A percentile compares a stretch with the other conserved stretches of the same genome.
These are phyloP conservation scores for Azolla pinnata DNA, from an alignment of 75 land plant species.

Conservation along the genomic window DNA sequence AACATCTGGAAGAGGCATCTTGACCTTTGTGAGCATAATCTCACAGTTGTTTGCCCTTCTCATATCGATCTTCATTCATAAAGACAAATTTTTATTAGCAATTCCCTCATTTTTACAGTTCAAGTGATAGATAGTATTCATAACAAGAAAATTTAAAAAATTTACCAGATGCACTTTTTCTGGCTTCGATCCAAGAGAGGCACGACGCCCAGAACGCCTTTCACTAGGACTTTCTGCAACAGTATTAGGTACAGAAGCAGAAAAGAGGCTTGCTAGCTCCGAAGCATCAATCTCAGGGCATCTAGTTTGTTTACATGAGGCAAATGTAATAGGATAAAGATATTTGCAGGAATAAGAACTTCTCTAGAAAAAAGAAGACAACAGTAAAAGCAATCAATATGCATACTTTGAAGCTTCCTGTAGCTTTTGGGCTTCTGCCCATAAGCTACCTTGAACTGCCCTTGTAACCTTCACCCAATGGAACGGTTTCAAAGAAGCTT, in stretches of 20 bases:
- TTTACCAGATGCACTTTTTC: slow-evolving; percentile 85
- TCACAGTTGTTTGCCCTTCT: slow-evolving; percentile 88
- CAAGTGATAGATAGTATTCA: neutral
- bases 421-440: slow-evolving; percentile 87
- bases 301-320: no score
- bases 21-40: slow-evolving; percentile 93
- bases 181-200: slow-evolving; percentile 42
- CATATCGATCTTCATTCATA: slow-evolving; percentile 65
- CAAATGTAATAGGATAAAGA: no score
- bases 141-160: neutral
- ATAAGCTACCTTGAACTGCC: slow-evolving; percentile 91
- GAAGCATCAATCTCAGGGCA: slow-evolving; percentile 88
- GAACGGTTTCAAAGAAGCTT: slow-evolving; percentile 66
- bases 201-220: slow-evolving; percentile 23
- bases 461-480: slow-evolving; percentile 99
- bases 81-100: neutral
- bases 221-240: slow-evolving; percentile 26
- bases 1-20: slow-evolving; percentile 83
- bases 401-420: slow-evolving; percentile 62
- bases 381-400: neutral
- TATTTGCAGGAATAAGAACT: no score
- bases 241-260: slow-evolving; percentile 45
- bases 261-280: slow-evolving; percentile 86
- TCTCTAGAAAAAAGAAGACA: neutral
- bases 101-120: neutral